Evolutionary conservation across 2,329 filamentous ascomycete species (phyloP), one percentile per base, ranked within the genome.

Genomic region (Aplosporella prunicola): DNA sequence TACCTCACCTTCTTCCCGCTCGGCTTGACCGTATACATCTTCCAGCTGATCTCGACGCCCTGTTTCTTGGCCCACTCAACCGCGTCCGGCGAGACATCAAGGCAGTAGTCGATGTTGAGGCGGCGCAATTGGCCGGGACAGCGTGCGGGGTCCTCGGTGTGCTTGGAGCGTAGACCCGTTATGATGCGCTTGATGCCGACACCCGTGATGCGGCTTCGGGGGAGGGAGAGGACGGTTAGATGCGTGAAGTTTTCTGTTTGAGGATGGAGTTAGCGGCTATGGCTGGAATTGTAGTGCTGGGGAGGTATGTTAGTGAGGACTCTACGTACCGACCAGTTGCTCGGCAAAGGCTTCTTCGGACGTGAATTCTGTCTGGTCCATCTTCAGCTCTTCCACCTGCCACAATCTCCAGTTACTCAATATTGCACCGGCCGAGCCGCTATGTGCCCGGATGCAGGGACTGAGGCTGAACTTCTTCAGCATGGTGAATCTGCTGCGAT

Each of bases 41-140:
- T 32, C 28, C 29, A 39, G 5, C 20, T 20, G 5, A 39, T 18
- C 30, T 39, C 37, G 15, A 39, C 25, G 3, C 31, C 18, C 20
- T 37, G 28, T 17, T 20, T 16, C 11, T 33, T 27, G 13, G 33
- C 33, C 39, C 39, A 41, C 9, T 41, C 33, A 13, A 41, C 15
- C 7, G 33, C 33, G 15, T 41, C 39, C 5, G 15, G 18, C 11
- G 16, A 17, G 18, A 41, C 28, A 4, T 30, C 20, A 5, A 24
- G 22, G 33, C 39, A 41, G 27, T 20, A 22, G 10, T 32, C 28
- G n/a, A 41, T 6, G 5, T 37, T 28, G 9, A 41, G 22, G 8
- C 27, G 14, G 8, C 27, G 27, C 10, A 29, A 14, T 8, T 29
- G 27, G n/a, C n/a, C n/a, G n/a, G n/a, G n/a, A n/a, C n/a, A n/a